phyloP scores from a whole-genome alignment of 2,329 filamentous ascomycete species.

The Cytospora paraplurivora region DNA sequence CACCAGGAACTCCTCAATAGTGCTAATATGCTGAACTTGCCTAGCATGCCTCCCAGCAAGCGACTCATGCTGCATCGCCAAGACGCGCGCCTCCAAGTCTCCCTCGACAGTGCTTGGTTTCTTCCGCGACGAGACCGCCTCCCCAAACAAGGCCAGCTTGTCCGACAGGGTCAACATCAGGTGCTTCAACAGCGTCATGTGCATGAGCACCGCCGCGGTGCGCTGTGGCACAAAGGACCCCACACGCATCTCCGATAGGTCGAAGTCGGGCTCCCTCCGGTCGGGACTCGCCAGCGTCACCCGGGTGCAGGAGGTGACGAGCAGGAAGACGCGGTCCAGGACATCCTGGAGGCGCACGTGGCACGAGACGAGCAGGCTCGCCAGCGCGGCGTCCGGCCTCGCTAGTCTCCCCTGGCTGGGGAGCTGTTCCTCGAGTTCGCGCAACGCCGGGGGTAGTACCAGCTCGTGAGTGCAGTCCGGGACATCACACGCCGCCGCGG shows the following conservation, averaged over 20 bases:
- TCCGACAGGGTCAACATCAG: slow-evolving; percentile 35
- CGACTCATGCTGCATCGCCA: slow-evolving; percentile 14
- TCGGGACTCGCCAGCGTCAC: slow-evolving; percentile 35
- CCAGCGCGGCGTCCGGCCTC: slow-evolving; percentile 40
- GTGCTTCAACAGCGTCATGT: slow-evolving; percentile 39
- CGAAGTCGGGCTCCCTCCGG: slow-evolving; percentile 38
- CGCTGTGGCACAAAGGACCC: slow-evolving; percentile 43
- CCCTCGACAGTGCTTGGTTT: no score
- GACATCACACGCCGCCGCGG: slow-evolving; percentile 34
- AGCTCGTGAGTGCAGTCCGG: slow-evolving; percentile 40
- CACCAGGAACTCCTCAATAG: slow-evolving; percentile 16
- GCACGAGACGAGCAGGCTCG: slow-evolving; percentile 42
- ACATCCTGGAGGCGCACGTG: slow-evolving; percentile 43
- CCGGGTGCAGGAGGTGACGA: slow-evolving; percentile 38
- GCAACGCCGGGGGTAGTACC: slow-evolving; percentile 28
- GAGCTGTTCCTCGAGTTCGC: slow-evolving; percentile 25
- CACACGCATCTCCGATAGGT: slow-evolving; percentile 45
- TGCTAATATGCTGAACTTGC: background rate
- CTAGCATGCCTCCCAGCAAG: slow-evolving; percentile 11
- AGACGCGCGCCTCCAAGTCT: background rate
- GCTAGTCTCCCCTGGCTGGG: slow-evolving; percentile 14
- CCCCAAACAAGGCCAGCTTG: slow-evolving; percentile 6
- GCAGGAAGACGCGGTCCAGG: slow-evolving; percentile 39
- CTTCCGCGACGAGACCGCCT: background rate
- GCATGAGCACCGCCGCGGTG: slow-evolving; percentile 38